These are phyloP conservation scores for Aciculoconidium aculeatum DNA, from an alignment of 805 yeast genomes.

Conservation along the genomic window DNA sequence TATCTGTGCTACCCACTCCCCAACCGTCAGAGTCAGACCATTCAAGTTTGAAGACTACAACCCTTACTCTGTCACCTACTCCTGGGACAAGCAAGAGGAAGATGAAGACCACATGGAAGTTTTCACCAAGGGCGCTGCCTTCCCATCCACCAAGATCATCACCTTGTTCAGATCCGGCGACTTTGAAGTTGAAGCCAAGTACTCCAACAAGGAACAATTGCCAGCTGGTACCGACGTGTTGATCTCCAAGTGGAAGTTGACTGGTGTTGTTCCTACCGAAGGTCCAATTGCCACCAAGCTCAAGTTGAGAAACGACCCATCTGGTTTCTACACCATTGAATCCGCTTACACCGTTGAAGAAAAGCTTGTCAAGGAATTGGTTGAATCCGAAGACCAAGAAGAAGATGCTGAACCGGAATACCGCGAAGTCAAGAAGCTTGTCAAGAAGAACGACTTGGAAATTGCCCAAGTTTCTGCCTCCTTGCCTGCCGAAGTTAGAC, in stretches of 20 bases:
- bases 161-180: slow-evolving; percentile 89
- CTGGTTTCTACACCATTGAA: slow-evolving; percentile 91
- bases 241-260: slow-evolving; percentile 80
- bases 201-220: slow-evolving; percentile 67
- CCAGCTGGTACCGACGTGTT: slow-evolving; percentile 61
- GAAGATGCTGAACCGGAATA: slow-evolving; percentile 78
- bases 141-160: slow-evolving; percentile 94
- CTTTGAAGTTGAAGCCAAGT: slow-evolving; percentile 79
- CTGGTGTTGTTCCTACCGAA: slow-evolving; percentile 76
- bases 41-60: slow-evolving; percentile 96
- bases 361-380: slow-evolving; percentile 79
- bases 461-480: slow-evolving; percentile 60
- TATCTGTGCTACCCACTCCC: slow-evolving; percentile 98
- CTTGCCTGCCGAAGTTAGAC: slow-evolving; percentile 50
- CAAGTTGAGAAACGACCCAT: slow-evolving; percentile 95
- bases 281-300: slow-evolving; percentile 83
- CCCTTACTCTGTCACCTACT: slow-evolving; percentile 87
- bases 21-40: slow-evolving; percentile 97
- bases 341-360: slow-evolving; percentile 94
- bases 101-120: slow-evolving; percentile 92
- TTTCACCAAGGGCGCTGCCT: slow-evolving; percentile 87
- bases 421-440: slow-evolving; percentile 86
- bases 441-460: slow-evolving; percentile 76
- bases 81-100: slow-evolving; percentile 91
- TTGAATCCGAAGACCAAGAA: slow-evolving; percentile 54